Base-by-base conservation (phyloP, 306 rosid genomes). In the Fragaria ananassa region DNA sequence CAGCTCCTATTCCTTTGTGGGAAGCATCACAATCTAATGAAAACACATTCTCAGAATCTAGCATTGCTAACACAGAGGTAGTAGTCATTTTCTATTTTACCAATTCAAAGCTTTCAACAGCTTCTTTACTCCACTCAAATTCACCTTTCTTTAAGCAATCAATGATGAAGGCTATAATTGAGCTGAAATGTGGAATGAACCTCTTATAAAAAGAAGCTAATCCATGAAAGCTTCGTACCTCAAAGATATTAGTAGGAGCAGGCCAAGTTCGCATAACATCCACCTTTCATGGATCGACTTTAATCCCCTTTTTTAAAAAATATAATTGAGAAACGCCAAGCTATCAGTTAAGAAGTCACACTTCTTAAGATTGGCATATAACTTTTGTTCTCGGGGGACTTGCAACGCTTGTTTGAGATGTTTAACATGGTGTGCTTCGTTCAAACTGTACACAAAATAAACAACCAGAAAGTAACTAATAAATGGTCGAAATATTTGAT, bases 361-460 rank as follows among this genome's bases (percentile, higher is more conserved):
- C 51, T 56, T 72, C 51, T 72, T 72, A 8, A 72, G 10, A 35
- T 72, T 72, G 9, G 34, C 31, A 37, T 56, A 72, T 5, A 56
- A 6, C 12, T 56, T 13, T 6, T 72, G 12, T 6, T 12, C 39
- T 4, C 11, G n/a, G 4, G 42, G 4, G 1, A 42, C 51, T 42
- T 50, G 29, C 8, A 51, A 8, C 8, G 53, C 79, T 13, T 4
- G 10, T 4, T 2, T n/a, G 37, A 62, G 49, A 27, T 41, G 34
- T 4, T 19, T 17, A 17, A 39, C 4, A 0, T 67, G 71, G 0
- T 67, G 50, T 6, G 31, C 11, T 3, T 8, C 39, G 8, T 29
- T 63, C n/a, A 15, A 6, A 34, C 68, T 63, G 0, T 31, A 54
- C 25, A 53, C 25, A 19, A 53, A 53, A 4, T 53, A 53, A 6